A percentile compares a stretch with the other conserved stretches of the same genome.
Evolutionary conservation across 2,329 filamentous ascomycete species (phyloP).

Genomic region (Trichoderma citrinoviride): DNA sequence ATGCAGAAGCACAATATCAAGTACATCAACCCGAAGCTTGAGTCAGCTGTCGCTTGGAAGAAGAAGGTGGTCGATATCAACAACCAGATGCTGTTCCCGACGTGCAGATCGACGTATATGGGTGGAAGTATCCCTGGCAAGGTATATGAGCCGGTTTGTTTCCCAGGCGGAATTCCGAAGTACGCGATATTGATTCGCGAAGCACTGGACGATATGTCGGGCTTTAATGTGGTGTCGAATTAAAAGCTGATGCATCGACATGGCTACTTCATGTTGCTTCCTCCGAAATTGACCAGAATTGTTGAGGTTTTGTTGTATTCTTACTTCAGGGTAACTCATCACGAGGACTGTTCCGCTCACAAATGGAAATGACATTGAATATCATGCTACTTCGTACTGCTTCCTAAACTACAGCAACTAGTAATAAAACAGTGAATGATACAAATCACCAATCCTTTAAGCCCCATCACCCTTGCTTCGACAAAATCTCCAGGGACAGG

Average conservation of each 20-base stretch:
- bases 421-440: neutral
- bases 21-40: conserved; percentile 49
- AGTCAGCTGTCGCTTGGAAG: conserved; percentile 50
- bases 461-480: neutral
- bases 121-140: conserved; percentile 56
- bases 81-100: conserved; percentile 48
- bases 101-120: conserved; percentile 52
- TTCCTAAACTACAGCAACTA: neutral
- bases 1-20: conserved; percentile 46
- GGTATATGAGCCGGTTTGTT: conserved; percentile 51
- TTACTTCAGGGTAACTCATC: fast-evolving
- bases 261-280: neutral
- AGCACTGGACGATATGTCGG: conserved; percentile 37
- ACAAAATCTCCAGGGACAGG: neutral
- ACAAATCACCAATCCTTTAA: neutral
- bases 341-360: fast-evolving
- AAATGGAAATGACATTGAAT: neutral
- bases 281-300: neutral
- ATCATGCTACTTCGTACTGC: neutral
- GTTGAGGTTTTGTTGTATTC: neutral
- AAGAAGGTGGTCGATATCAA: conserved; percentile 46
- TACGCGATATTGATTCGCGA: conserved; percentile 36
- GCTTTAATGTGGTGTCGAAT: conserved; percentile 34
- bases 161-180: conserved; percentile 40
- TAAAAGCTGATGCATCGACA: neutral